Conservation (phyloP, 108 stramenopile species). For the Nitzschia sp. region DNA sequence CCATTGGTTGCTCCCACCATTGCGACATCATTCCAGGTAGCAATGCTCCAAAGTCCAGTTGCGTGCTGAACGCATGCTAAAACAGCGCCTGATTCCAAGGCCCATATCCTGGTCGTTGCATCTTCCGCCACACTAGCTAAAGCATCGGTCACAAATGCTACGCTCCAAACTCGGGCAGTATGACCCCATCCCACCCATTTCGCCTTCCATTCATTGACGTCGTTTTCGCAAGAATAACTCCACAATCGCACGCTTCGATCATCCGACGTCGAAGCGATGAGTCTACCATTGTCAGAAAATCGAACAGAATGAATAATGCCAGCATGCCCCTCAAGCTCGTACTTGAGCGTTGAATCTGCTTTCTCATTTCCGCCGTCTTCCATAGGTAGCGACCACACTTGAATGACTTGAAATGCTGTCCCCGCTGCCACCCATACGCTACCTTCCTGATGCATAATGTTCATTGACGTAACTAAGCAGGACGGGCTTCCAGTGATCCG, state of each 20-base stretch:
- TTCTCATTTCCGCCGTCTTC: conserved; percentile 3
- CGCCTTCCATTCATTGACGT: conserved; percentile 9
- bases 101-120: conserved; percentile 69
- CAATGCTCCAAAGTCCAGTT: conserved; percentile 54
- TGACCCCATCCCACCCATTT: conserved; percentile 80
- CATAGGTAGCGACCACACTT: conserved; percentile 21
- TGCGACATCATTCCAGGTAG: conserved; percentile 33
- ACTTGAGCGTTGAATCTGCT: conserved; percentile 5
- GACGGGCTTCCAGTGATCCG: conserved; percentile 38
- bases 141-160: conserved; percentile 33
- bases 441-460: conserved; percentile 36
- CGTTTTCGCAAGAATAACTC: conserved; percentile 22
- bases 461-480: conserved; percentile 58
- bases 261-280: conserved; percentile 69
- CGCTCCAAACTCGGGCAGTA: conserved; percentile 73
- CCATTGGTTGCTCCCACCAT: conserved; percentile 73
- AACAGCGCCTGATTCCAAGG: conserved; percentile 34
- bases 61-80: conserved; percentile 32
- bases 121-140: conserved; percentile 74
- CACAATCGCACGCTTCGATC: conserved; percentile 82
- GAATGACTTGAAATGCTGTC: conserved; percentile 55
- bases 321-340: conserved; percentile 58
- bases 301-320: conserved; percentile 62
- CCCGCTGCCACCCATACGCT: conserved; percentile 26
- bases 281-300: conserved; percentile 37